Conservation (phyloP, 2,329 filamentous ascomycete genomes). For the Rhinocladiella similis region DNA sequence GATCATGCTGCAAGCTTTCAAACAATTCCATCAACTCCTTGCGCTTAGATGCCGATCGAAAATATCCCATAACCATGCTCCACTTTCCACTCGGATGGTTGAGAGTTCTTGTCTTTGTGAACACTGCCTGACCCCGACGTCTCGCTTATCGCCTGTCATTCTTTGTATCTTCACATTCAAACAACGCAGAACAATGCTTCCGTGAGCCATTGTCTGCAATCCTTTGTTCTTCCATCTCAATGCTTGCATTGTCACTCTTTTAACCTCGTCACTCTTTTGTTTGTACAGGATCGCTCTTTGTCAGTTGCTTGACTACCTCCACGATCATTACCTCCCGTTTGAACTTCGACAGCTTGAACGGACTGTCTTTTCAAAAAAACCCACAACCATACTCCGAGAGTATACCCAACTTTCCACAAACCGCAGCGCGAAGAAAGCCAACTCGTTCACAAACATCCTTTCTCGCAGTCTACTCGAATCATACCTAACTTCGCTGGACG, state of each 20-base stretch:
- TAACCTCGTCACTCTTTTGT: constrained; percentile 19
- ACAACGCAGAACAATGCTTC: constrained; percentile 24
- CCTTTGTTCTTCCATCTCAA: constrained; percentile 22
- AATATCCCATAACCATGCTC: constrained; percentile 23
- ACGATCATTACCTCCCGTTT: constrained; percentile 3
- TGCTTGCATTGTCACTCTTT: constrained; percentile 25
- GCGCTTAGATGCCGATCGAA: constrained; percentile 28
- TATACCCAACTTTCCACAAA: constrained; percentile 11
- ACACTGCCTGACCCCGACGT: constrained; percentile 15
- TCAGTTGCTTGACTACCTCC: constrained; percentile 8
- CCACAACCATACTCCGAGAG: constrained; percentile 8
- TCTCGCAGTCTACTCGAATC: neutral
- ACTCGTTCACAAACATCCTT: neutral
- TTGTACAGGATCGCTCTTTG: constrained; percentile 23
- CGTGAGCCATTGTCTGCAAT: constrained; percentile 21
- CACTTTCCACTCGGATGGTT: constrained; percentile 18
- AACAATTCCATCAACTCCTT: constrained; percentile 19
- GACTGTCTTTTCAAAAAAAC: constrained; percentile 11
- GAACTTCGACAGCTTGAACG: constrained; percentile 12
- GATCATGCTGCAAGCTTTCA: constrained; percentile 16
- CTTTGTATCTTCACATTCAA: constrained; percentile 20
- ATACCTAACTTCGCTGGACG: constrained; percentile 5
- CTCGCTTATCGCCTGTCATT: constrained; percentile 22
- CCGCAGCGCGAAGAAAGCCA: neutral
- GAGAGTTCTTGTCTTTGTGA: constrained; percentile 17